These are phyloP conservation scores for Pecoramyces ruminantium DNA, from an alignment of 192 early-diverging fungal species.

Conservation along the genomic window DNA sequence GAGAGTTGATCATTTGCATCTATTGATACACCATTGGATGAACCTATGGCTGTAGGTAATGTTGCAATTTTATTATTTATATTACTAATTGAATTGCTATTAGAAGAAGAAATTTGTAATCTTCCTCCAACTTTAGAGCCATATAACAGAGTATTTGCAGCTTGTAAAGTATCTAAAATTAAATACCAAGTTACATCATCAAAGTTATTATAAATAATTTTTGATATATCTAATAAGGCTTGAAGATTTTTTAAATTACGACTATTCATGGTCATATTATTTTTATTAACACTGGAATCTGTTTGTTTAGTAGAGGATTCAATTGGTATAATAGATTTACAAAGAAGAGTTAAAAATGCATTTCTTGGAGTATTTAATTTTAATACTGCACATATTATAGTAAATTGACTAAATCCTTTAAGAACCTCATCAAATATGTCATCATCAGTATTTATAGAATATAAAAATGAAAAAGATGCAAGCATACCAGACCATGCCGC, in stretches of 20 bases:
- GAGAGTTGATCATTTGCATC: not conserved
- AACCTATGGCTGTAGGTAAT: not conserved
- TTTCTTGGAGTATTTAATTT: slow-evolving; percentile 64
- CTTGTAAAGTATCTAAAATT: slow-evolving; percentile 73
- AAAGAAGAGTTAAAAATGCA: slow-evolving; percentile 68
- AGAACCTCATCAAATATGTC: slow-evolving; percentile 57
- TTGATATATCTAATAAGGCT: slow-evolving; percentile 48
- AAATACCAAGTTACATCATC: slow-evolving; percentile 67
- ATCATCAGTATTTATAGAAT: slow-evolving; percentile 65
- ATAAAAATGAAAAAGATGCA: slow-evolving; percentile 54
- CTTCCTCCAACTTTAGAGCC: slow-evolving; percentile 16
- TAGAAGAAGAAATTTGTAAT: slow-evolving; percentile 11
- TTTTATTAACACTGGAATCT: not conserved
- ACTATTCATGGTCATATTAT: slow-evolving; percentile 27
- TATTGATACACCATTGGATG: not conserved
- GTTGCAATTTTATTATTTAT: slow-evolving; percentile 2
- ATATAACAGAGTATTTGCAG: slow-evolving; percentile 60
- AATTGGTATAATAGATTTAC: slow-evolving; percentile 64
- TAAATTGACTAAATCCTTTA: slow-evolving; percentile 54
- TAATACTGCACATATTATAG: slow-evolving; percentile 62
- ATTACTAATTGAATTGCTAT: slow-evolving; percentile 1
- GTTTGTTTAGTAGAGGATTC: slow-evolving; percentile 6
- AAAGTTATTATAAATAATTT: slow-evolving; percentile 53
- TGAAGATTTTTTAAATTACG: slow-evolving; percentile 65
- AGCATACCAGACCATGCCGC: slow-evolving; percentile 65